Percentiles rank a stretch among this genome's conserved stretches.
phyloP scores from a whole-genome alignment of 1,284 basidiomycete genomes.

The Ceratobasidium sp. region DNA sequence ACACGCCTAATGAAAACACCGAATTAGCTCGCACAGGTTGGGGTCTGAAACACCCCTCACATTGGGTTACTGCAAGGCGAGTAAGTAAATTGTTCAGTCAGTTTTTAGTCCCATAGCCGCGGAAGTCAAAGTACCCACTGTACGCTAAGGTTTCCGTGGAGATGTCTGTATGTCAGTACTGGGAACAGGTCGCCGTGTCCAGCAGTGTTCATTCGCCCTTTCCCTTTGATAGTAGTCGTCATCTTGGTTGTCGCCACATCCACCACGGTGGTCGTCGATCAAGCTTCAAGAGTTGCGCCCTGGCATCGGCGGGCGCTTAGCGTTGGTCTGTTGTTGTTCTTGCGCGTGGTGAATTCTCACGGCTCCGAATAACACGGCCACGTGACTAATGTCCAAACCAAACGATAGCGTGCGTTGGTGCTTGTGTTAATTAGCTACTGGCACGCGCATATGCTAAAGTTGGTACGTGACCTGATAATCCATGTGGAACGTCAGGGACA shows the following conservation, averaged over 20 bases:
- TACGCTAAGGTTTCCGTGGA: conserved; percentile 67
- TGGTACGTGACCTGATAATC: no score
- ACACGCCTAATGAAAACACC: conserved; percentile 49
- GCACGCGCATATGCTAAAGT: no score
- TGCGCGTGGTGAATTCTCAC: conserved; percentile 23
- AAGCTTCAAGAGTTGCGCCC: neutral
- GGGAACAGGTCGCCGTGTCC: conserved; percentile 23
- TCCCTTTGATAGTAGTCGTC: conserved; percentile 23
- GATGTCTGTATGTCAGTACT: conserved; percentile 27
- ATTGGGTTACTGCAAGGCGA: conserved; percentile 26
- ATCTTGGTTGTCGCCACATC: conserved; percentile 20
- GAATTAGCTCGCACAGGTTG: neutral
- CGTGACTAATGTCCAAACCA: no score
- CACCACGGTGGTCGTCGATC: neutral
- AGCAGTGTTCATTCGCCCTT: conserved; percentile 20
- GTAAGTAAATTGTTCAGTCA: conserved; percentile 3
- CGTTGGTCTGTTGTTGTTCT: neutral
- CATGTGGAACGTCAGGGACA: no score
- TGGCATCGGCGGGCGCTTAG: conserved; percentile 3
- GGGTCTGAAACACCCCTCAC: neutral
- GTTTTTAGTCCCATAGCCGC: no score
- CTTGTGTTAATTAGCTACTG: no score
- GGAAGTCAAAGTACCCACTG: conserved; percentile 50
- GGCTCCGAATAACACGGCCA: conserved; percentile 17
- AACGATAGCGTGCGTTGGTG: no score